phyloP scores from a whole-genome alignment of 2,329 filamentous ascomycete genomes.

The Arthroderma sp. region DNA sequence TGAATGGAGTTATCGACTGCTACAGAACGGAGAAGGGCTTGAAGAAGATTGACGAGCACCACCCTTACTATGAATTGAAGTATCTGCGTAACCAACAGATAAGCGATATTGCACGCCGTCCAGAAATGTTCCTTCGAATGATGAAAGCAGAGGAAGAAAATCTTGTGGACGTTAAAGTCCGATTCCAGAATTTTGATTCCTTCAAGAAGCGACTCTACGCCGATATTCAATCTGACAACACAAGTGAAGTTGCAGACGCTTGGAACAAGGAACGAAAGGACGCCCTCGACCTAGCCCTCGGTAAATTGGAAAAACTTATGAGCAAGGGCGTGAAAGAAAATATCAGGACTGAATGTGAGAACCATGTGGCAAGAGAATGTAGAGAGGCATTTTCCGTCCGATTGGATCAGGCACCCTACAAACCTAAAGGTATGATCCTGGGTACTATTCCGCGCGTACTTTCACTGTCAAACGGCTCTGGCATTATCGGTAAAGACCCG shows the following conservation, averaged over 20 bases:
- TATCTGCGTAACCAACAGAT: conserved; percentile 87
- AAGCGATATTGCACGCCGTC: conserved; percentile 62
- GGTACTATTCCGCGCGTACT: conserved; percentile 81
- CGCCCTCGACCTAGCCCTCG: conserved; percentile 66
- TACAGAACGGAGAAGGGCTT: conserved; percentile 86
- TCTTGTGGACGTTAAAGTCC: conserved; percentile 70
- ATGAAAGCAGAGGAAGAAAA: conserved; percentile 92
- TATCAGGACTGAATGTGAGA: conserved; percentile 84
- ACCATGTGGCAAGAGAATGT: conserved; percentile 74
- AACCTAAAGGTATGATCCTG: conserved; percentile 80
- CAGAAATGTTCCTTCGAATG: conserved; percentile 92
- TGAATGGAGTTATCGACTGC: conserved; percentile 72
- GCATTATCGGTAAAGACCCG: conserved; percentile 59
- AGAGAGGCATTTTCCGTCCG: conserved; percentile 80
- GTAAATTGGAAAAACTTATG: conserved; percentile 71
- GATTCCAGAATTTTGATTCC: conserved; percentile 59
- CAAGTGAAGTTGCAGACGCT: conserved; percentile 83
- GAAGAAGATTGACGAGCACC: conserved; percentile 83
- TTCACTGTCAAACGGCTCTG: conserved; percentile 73
- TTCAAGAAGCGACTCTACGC: conserved; percentile 66
- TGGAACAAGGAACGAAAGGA: conserved; percentile 86
- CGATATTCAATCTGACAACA: conserved; percentile 88
- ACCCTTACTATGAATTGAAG: conserved; percentile 96
- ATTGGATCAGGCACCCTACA: conserved; percentile 90
- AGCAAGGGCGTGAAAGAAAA: conserved; percentile 90